Evolutionary conservation across 352 stramenopile genomes (phyloP).

Genomic region (Discostella stelligera): DNA sequence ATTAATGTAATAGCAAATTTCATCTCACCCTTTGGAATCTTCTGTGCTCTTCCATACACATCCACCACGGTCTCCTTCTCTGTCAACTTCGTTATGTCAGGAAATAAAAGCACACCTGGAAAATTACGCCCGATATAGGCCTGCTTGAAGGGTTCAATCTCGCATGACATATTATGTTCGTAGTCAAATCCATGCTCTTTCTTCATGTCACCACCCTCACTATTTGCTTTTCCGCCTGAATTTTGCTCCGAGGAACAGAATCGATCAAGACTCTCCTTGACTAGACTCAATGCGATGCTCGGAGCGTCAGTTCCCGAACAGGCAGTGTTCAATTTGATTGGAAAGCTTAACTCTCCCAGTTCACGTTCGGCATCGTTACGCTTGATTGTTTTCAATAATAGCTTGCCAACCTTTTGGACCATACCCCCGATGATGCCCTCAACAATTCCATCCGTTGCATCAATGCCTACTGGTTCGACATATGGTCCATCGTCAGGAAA

Average conservation of each 20-base stretch:
- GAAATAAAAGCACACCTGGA: constrained; percentile 64
- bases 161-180: constrained; percentile 71
- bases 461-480: constrained; percentile 45
- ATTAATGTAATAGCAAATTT: not conserved
- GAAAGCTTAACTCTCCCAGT: constrained; percentile 36
- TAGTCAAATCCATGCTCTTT: constrained; percentile 34
- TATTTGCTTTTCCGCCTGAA: not conserved
- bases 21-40: constrained; percentile 46
- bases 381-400: constrained; percentile 19
- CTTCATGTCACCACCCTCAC: constrained; percentile 3
- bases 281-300: constrained; percentile 64
- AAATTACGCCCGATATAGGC: constrained; percentile 81
- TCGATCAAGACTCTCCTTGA: constrained; percentile 49
- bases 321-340: constrained; percentile 68
- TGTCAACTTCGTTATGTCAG: constrained; percentile 74
- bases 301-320: constrained; percentile 78
- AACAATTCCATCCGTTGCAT: constrained; percentile 54
- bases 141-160: constrained; percentile 84
- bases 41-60: constrained; percentile 59
- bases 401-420: constrained; percentile 46
- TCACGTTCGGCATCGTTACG: constrained; percentile 32
- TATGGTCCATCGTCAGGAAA: constrained; percentile 37
- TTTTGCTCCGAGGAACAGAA: constrained; percentile 7
- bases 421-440: constrained; percentile 45
- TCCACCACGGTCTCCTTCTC: constrained; percentile 58